A percentile compares a stretch with the other conserved stretches of the same genome.
Conservation (phyloP, 2,329 filamentous ascomycete genomes). For the Trichoderma sp. region DNA sequence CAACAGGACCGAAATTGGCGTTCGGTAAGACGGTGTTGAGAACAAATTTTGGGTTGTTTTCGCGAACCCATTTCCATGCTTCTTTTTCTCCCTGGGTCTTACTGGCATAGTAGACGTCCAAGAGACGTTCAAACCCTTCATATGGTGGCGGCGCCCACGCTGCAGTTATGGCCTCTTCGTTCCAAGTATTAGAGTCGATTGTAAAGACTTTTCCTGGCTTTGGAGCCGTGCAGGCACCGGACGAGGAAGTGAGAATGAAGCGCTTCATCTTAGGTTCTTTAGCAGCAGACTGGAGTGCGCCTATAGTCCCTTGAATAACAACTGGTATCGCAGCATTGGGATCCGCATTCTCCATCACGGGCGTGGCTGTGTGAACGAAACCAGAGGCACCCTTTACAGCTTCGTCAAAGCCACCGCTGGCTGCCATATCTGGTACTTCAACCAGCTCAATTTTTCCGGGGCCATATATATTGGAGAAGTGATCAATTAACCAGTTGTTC, state of each 20-base stretch:
- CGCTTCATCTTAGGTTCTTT: constrained; percentile 36
- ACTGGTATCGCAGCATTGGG: constrained; percentile 40
- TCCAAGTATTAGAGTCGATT: constrained; percentile 33
- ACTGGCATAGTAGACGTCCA: constrained; percentile 35
- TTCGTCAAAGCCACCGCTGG: constrained; percentile 27
- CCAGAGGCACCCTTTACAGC: constrained; percentile 29
- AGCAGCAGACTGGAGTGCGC: constrained; percentile 36
- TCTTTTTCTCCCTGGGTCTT: constrained; percentile 38
- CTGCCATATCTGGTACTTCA: constrained; percentile 33
- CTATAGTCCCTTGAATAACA: constrained; percentile 29
- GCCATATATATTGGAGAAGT: constrained; percentile 21
- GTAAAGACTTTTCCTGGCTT: constrained; percentile 23
- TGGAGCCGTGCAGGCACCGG: constrained; percentile 24
- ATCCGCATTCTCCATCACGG: constrained; percentile 34
- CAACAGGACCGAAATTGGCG: constrained; percentile 27
- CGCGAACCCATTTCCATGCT: constrained; percentile 36
- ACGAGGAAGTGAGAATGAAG: constrained; percentile 41
- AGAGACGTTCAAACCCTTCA: constrained; percentile 23
- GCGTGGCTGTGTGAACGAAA: constrained; percentile 40
- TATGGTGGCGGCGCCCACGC: constrained; percentile 40
- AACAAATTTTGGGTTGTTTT: constrained; percentile 29
- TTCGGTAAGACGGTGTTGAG: constrained; percentile 33
- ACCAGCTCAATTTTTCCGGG: constrained; percentile 33
- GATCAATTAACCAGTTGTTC: constrained; percentile 26
- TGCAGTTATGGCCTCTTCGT: constrained; percentile 30